Evolutionary conservation across 73 alveolate species (phyloP), one percentile per base, ranked within the genome.

Genomic region (Uronychia binucleata): DNA sequence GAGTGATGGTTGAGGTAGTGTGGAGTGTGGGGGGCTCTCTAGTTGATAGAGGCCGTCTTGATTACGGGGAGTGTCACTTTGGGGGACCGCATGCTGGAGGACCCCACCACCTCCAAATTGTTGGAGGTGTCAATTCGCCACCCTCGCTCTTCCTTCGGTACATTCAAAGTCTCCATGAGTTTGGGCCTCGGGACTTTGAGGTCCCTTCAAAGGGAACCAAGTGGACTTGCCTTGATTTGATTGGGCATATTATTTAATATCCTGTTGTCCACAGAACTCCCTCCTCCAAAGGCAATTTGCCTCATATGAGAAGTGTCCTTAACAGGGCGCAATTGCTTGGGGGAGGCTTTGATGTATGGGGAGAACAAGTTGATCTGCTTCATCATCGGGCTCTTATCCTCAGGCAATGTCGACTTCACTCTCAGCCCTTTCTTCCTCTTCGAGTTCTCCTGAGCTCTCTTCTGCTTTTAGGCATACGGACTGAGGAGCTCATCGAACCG

Each of bases 1-100:
- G 67, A 46, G 67, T 46, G 67, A 46, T 46, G 67, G 67, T 46
- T 46, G 67, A 46, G 67, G 67, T 46, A 46, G 67, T 46, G 67
- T 46, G 67, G 67, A 46, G 67, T 46, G n/a, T 46, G 5, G 5
- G n/a, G 67, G 5, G 5, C 19, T 19, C 67, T 46, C 67, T 46
- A 46, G 19, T 46, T n/a, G n/a, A n/a, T n/a, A n/a, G n/a, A n/a
- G n/a, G n/a, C n/a, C n/a, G n/a, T n/a, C n/a, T n/a, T n/a, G n/a
- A n/a, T n/a, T n/a, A n/a, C n/a, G n/a, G n/a, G n/a, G 19, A 46
- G 19, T 46, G 67, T 5, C 67, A 46, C 5, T 46, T 46, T 46
- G 67, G 67, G 5, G 5, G 67, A 19, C 67, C 19, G 5, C 19
- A 5, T 19, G 5, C 19, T 11, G 67, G 67, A 11, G 67, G 19